Evolutionary conservation across 2,329 filamentous ascomycete genomes (phyloP).

Genomic region (Verticillium longisporum): DNA sequence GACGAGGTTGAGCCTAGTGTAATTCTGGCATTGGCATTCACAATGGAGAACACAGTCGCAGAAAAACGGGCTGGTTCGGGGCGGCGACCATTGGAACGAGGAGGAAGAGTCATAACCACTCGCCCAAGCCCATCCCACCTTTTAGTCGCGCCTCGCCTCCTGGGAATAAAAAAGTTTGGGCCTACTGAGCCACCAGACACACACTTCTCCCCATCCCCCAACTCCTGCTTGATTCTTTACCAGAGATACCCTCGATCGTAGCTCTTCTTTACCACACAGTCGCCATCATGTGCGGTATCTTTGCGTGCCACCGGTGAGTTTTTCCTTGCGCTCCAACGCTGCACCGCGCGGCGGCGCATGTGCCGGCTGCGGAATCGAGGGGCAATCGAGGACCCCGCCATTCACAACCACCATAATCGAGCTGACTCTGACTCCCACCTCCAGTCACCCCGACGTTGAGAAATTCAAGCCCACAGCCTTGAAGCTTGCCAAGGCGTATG

Average conservation of each 20-base stretch:
- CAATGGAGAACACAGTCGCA: neutral
- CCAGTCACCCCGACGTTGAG: conserved; percentile 82
- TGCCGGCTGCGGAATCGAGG: conserved; percentile 22
- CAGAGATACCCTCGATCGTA: conserved; percentile 1
- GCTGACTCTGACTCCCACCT: conserved; percentile 12
- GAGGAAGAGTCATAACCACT: conserved; percentile 6
- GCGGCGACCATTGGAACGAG: neutral
- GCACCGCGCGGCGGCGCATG: neutral
- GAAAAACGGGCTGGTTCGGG: neutral
- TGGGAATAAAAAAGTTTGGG: neutral
- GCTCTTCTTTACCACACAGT: neutral
- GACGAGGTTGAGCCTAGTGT: conserved; percentile 5
- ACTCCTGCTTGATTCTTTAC: conserved; percentile 4
- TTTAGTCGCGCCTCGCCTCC: conserved; percentile 6
- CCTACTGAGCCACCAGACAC: neutral
- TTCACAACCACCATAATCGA: conserved; percentile 9
- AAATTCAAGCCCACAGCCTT: conserved; percentile 95
- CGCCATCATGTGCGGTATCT: conserved; percentile 87
- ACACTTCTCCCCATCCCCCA: conserved; percentile 5
- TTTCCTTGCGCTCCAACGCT: neutral
- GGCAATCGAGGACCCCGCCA: conserved; percentile 27
- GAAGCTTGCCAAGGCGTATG: conserved; percentile 89
- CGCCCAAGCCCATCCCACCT: conserved; percentile 5
- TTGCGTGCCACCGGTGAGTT: conserved; percentile 83
- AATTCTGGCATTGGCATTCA: neutral